These are phyloP conservation scores for Capillidium heterosporum DNA, from an alignment of 371 early-diverging fungal species.

Conservation along the genomic window DNA sequence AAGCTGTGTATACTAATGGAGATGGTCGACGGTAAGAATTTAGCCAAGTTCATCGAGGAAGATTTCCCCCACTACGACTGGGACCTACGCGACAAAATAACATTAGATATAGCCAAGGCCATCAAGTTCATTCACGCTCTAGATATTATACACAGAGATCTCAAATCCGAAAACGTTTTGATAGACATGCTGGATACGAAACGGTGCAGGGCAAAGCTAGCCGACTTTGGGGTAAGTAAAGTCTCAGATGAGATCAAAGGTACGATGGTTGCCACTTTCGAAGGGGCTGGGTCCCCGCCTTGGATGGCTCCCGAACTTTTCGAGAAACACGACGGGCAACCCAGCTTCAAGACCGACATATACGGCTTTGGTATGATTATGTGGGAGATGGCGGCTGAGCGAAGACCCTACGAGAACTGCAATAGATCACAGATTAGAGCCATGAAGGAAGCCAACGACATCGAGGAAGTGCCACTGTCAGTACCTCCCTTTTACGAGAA, in stretches of 20 bases:
- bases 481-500: background rate
- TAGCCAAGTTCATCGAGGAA: background rate
- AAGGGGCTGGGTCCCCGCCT: constrained; percentile 1
- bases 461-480: background rate
- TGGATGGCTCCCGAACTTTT: constrained; percentile 7
- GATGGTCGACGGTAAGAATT: background rate
- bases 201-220: constrained; percentile 39
- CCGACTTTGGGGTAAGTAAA: constrained; percentile 81
- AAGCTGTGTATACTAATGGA: constrained; percentile 2
- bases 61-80: background rate
- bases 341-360: background rate
- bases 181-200: constrained; percentile 56
- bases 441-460: background rate
- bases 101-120: constrained; percentile 66
- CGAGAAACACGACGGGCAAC: background rate
- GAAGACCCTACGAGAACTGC: background rate
- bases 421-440: background rate
- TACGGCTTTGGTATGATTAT: constrained; percentile 3
- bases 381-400: constrained; percentile 3
- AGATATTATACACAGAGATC: constrained; percentile 78
- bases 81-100: constrained; percentile 5
- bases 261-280: background rate
- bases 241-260: constrained; percentile 20
- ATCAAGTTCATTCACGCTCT: constrained; percentile 66
- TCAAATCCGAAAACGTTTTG: constrained; percentile 72